Base-by-base conservation (phyloP, 768 basidiomycete genomes). In the Amanita molliuscula region DNA sequence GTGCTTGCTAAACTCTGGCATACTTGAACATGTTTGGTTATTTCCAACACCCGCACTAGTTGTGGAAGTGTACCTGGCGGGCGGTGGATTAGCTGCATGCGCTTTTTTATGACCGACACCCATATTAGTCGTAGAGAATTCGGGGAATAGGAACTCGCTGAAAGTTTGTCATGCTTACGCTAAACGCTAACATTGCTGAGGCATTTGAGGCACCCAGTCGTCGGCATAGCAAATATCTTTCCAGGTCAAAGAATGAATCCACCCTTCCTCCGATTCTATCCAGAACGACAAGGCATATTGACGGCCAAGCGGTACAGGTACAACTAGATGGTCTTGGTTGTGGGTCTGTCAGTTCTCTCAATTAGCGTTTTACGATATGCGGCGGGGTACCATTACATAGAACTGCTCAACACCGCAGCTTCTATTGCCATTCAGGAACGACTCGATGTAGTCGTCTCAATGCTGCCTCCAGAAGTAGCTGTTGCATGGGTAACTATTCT, bases 331-430 rank as follows among this genome's bases (percentile, higher is more conserved):
- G 18, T 34, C 44, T 11, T 34, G 0, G 9, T 18, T 6, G 13
- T 2, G 16, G 25, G 21, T 16, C 25, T 15, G 31, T 31, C 7
- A 31, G 3, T 33, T 20, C 26, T 23, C 5, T 15, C 53, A 16
- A 11, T 45, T 13, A 35, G 50, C 11, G 31, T 54, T 3, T 38
- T 54, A 11, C 10, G 48, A 4, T 51, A 51, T 35, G 49, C 48
- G 16, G 29, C 37, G 18, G 50, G 16, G 21, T 33, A 54, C 37
- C 13, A 25, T 10, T 51, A 54, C 28, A n/a, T 29, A 6, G 33
- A 54, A 15, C 26, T 54, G n/a, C n/a, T 31, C n/a, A 28, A 45
- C 11, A 8, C 0, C 16, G 44, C 28, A 3, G 44, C 44, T 7
- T 8, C 16, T 2, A 11, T 45, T 11, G 29, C 44, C n/a, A 45